Base-by-base conservation (phyloP, 441 rosid species). In the Euphorbia corollata region DNA sequence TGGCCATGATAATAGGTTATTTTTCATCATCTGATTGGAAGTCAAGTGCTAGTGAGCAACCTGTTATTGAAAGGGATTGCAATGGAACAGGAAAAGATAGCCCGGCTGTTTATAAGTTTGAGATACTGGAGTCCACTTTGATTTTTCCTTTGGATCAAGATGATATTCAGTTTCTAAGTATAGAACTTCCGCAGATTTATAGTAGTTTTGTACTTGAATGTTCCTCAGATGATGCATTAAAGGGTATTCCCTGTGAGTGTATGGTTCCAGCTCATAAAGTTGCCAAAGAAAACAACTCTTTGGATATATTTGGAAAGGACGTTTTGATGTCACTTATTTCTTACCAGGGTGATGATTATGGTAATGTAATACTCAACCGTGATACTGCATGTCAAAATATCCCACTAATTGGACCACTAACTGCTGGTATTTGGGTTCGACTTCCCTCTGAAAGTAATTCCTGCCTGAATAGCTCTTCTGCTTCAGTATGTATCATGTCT, bases 21-120 rank as follows among this genome's bases (percentile, higher is more conserved):
- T 91, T 91, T 75, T 85, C 91, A 53, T 81, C 85, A 79, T 87
- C 91, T 58, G 98, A 86, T 69, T 91, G 99, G 99, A 81, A 73
- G 71, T 68, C 79, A 64, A 74, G 75, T 75, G 67, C 78, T 30
- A 73, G 70, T 68, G 55, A 72, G 65, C 89, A 81, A 73, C 72
- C 78, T 57, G 66, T 62, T 38, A 66, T 65, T 45, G 78, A 73
- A 48, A 72, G 60, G 71, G 77, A 76, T 64, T 11, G 34, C 59
- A 60, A 59, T 30, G 69, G 68, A 67, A 51, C 47, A 8, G 79
- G 71, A 71, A 74, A 69, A 59, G 75, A 71, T 61, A 68, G 66
- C 55, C 20, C 75, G n/a, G 50, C 86, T 66, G 71, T 81, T 24
- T 91, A 84, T 70, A 94, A 88, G 80, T 68, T 91, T 72, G 98